Evolutionary conservation across 176 grass and related monocot genomes (phyloP), one percentile per base, ranked within the genome.

Genomic region (Dendrocalamus sinicus): DNA sequence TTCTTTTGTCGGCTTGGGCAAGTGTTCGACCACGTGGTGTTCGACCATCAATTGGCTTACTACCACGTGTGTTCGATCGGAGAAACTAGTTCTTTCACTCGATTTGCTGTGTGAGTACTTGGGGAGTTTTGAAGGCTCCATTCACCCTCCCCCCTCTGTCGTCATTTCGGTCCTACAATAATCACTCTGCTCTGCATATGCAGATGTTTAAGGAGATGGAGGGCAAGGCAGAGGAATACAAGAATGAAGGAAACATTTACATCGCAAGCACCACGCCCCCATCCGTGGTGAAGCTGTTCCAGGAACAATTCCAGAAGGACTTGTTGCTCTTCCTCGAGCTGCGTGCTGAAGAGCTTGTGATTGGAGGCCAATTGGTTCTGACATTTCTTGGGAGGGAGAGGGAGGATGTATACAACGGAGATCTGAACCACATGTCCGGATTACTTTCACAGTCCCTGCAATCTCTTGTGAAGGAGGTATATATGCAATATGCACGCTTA

Each of bases 161-260:
- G n/a, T n/a, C n/a, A n/a, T n/a, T n/a, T n/a, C n/a, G n/a, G n/a
- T n/a, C n/a, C n/a, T n/a, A n/a, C n/a, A n/a, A 2, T 32, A 32
- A 32, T 32, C 30, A 32, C 30, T 32, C 30, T 32, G 30, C 30
- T 32, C 30, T 32, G 30, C 30, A 32, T 32, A 32, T 2, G 30
- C 30, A 32, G 30, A 32, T 32, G 30, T 32, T 32, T 32, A 32
- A 82, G 37, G 88, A 60, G 10, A 13, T 82, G 20, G 66, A 26
- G 51, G 11, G 60, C 15, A 77, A 70, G 1, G 24, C 15, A 19
- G 41, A 12, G 41, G 19, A 28, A 4, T 35, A 35, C 23, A 7
- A 46, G 10, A 81, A 89, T 35, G 44, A 89, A 23, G 82, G 35
- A 9, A 89, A 86, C 68, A 82, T 90, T 37, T 67, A 90, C 59